Conservation (phyloP, 2,329 filamentous ascomycete genomes). For the Aspergillus sp. region DNA sequence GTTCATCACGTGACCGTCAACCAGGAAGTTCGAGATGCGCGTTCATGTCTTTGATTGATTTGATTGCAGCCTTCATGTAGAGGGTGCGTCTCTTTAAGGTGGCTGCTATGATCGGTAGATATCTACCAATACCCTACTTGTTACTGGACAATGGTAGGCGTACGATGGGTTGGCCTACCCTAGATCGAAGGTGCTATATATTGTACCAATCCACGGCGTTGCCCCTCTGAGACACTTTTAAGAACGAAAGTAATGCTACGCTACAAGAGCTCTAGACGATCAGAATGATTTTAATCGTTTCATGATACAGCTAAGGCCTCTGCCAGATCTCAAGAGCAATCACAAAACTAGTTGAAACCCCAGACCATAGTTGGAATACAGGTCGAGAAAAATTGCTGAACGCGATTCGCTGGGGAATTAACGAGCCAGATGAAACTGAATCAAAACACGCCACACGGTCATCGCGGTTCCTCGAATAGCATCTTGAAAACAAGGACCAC, state of each 20-base stretch:
- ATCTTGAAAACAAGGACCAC: constrained; percentile 4
- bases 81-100: too few species aligned
- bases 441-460: background rate
- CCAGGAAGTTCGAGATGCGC: too few species aligned
- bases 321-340: constrained; percentile 6
- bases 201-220: background rate
- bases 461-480: background rate
- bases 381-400: constrained; percentile 2
- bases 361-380: constrained; percentile 2
- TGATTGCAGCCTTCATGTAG: too few species aligned
- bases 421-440: background rate
- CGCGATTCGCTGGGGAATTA: constrained; percentile 7
- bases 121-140: too few species aligned
- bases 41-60: background rate
- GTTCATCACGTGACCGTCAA: background rate
- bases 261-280: background rate
- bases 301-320: background rate
- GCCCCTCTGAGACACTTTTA: too few species aligned
- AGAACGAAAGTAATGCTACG: too few species aligned
- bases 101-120: too few species aligned
- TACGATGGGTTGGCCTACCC: too few species aligned
- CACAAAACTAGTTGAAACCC: background rate
- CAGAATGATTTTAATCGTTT: background rate
- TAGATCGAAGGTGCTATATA: background rate
- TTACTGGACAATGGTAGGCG: too few species aligned